Conservation (phyloP, 352 stramenopile species). For the Globisporangium apiculatum region DNA sequence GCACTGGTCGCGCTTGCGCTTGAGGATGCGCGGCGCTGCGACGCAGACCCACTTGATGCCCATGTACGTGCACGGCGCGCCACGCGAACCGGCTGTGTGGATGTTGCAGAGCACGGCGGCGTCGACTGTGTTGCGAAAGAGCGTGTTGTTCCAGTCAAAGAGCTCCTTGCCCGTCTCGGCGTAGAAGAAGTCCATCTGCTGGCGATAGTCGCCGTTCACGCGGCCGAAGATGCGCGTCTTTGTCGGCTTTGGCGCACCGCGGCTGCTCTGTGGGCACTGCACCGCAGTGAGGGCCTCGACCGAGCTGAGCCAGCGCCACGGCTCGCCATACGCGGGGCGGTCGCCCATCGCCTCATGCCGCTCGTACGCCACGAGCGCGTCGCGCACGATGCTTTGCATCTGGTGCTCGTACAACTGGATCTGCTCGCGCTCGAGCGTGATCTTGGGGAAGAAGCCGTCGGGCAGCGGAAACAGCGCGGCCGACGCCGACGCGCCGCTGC, state of each 20-base stretch:
- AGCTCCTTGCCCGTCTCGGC: slow-evolving; percentile 41
- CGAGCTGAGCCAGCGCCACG: slow-evolving; percentile 13
- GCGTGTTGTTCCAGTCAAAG: slow-evolving; percentile 64
- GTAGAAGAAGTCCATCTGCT: slow-evolving; percentile 69
- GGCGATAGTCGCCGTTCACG: slow-evolving; percentile 51
- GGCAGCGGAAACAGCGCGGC: slow-evolving; percentile 21
- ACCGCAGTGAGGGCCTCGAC: slow-evolving; percentile 22
- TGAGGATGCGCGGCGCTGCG: slow-evolving; percentile 37
- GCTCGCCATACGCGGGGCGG: slow-evolving; percentile 12
- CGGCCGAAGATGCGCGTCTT: slow-evolving; percentile 51
- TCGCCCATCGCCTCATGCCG: slow-evolving; percentile 33
- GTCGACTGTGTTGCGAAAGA: slow-evolving; percentile 58
- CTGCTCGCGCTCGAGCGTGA: slow-evolving; percentile 24
- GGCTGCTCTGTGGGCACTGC: slow-evolving; percentile 7
- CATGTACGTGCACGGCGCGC: slow-evolving; percentile 39
- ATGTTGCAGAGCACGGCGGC: slow-evolving; percentile 66
- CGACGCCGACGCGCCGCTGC: neutral
- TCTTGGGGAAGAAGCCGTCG: slow-evolving; percentile 33
- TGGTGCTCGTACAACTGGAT: slow-evolving; percentile 26
- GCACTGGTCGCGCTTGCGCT: slow-evolving; percentile 59
- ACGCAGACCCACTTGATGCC: slow-evolving; percentile 81
- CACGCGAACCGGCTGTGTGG: slow-evolving; percentile 26
- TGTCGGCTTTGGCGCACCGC: neutral
- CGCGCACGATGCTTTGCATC: slow-evolving; percentile 25
- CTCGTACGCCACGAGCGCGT: slow-evolving; percentile 36